A percentile compares a stretch with the other conserved stretches of the same genome.
Evolutionary conservation across 108 stramenopile genomes (phyloP).

Genomic region (Mayamaea pseudoterrestris): DNA sequence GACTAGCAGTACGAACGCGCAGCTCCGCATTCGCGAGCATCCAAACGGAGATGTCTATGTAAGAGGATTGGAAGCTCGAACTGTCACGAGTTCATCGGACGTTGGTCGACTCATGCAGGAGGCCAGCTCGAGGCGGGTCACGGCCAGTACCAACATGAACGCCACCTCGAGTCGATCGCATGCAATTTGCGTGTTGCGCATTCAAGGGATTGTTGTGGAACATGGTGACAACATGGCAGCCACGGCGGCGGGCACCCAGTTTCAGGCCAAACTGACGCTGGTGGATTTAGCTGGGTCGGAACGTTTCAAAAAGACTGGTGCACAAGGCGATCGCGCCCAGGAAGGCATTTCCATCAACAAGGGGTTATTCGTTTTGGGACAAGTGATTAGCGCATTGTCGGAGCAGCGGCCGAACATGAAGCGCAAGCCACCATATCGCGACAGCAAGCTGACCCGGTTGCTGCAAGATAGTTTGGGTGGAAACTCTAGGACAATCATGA

Average conservation of each 20-base stretch:
- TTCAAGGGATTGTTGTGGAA: slow-evolving; percentile 95
- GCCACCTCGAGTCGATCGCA: slow-evolving; percentile 76
- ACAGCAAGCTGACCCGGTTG: slow-evolving; percentile 94
- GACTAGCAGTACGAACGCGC: slow-evolving; percentile 23
- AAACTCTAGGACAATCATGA: slow-evolving; percentile 91
- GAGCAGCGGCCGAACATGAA: slow-evolving; percentile 51
- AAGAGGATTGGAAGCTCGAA: slow-evolving; percentile 34
- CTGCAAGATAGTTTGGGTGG: slow-evolving; percentile 94
- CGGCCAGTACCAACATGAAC: slow-evolving; percentile 87
- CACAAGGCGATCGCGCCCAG: slow-evolving; percentile 87
- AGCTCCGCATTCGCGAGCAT: slow-evolving; percentile 20
- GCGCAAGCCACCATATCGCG: slow-evolving; percentile 99
- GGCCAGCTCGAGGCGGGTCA: slow-evolving; percentile 48
- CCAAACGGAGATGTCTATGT: slow-evolving; percentile 63
- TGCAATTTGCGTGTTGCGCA: slow-evolving; percentile 91
- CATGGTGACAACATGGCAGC: no score
- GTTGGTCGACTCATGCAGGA: slow-evolving; percentile 41
- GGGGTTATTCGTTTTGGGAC: slow-evolving; percentile 88
- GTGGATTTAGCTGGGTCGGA: slow-evolving; percentile 97
- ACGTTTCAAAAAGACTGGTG: slow-evolving; percentile 90
- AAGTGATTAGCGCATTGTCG: slow-evolving; percentile 95
- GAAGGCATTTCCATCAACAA: slow-evolving; percentile 97
- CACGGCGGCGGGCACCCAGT: no score
- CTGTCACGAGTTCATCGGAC: slow-evolving; percentile 30
- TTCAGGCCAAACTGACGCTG: slow-evolving; percentile 82